Percentiles rank a stretch among this genome's conserved stretches.
These are phyloP conservation scores for Crithidia brevicula DNA, from an alignment of 208 protist genomes.

Conservation along the genomic window DNA sequence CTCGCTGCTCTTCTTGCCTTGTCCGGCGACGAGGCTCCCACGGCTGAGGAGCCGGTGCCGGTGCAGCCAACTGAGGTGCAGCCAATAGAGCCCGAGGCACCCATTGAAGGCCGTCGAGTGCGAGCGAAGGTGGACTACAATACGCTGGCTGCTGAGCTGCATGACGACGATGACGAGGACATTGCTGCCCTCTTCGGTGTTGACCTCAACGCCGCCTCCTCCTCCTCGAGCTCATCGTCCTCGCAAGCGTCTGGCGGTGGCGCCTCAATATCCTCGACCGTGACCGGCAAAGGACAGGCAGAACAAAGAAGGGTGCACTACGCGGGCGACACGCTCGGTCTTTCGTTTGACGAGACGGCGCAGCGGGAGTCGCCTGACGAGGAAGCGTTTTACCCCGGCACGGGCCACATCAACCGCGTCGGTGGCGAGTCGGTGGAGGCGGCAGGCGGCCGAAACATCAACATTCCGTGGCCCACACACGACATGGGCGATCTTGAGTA, in stretches of 20 bases:
- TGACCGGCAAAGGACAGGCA: not conserved
- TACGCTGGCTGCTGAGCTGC: slow-evolving; percentile 59
- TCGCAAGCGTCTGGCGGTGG: not conserved
- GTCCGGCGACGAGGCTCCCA: not conserved
- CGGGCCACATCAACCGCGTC: slow-evolving; percentile 73
- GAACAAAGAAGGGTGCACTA: slow-evolving; percentile 8
- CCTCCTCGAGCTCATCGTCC: slow-evolving; percentile 23
- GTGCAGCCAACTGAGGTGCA: not conserved
- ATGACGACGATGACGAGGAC: slow-evolving; percentile 44
- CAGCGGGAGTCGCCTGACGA: not conserved
- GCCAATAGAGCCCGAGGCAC: not conserved
- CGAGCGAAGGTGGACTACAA: slow-evolving; percentile 66
- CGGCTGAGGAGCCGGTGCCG: not conserved
- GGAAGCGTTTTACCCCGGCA: slow-evolving; percentile 93
- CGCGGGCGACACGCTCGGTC: slow-evolving; percentile 55
- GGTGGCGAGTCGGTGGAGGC: slow-evolving; percentile 51
- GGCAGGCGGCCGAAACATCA: slow-evolving; percentile 93
- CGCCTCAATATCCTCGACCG: not conserved
- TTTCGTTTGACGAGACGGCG: slow-evolving; percentile 49
- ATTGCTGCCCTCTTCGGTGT: slow-evolving; percentile 63
- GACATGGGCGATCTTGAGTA: slow-evolving; percentile 96
- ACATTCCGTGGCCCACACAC: slow-evolving; percentile 91
- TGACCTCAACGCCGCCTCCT: slow-evolving; percentile 12
- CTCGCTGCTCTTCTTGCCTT: slow-evolving; percentile 22
- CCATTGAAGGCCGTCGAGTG: slow-evolving; percentile 11